Evolutionary conservation across 2,329 filamentous ascomycete genomes (phyloP), one percentile per base, ranked within the genome.

Genomic region (Talaromyces rugulosus): DNA sequence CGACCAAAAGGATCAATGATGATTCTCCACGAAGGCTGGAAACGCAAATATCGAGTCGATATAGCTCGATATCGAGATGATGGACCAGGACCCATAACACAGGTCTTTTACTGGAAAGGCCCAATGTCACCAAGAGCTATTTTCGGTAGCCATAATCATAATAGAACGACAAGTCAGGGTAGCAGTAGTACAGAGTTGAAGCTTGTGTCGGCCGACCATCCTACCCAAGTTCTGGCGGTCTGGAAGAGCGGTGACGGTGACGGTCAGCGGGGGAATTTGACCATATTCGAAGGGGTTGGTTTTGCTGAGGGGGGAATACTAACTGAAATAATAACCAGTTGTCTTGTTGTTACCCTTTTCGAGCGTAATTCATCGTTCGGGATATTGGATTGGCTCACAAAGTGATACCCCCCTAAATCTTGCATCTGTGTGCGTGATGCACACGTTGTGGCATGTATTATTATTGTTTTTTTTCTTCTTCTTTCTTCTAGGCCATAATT

Each of bases 361-460:
- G 62, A 65, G 31, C 63, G 62, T 6, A 57, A 58, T 40, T 63
- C 62, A 12, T 62, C 57, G 28, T 56, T 44, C 30, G 62, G 63
- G 23, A 62, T 56, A 31, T 12, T 53, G 50, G 28, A 53, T 53
- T 53, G 50, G 50, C 50, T 53, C 14, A 31, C 50, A 31, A 53
- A 6, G 14, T 53, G 50, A 53, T 28, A 53, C 30, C 27, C 28
- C 12, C 5, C 50, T 53, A 11, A 23, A 33, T 6, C 27, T n/a
- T 23, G 50, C 12, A n/a, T 53, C 31, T 53, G 16, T 53, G 14
- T 31, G 2, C 44, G 11, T 47, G 44, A 23, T 47, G 18, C 12
- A 6, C 44, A 47, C 44, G 44, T 47, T 47, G 44, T 47, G n/a
- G n/a, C 44, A 27, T 47, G 44, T 27, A 47, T 27, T 18, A 36